Conservation (phyloP, 2,329 filamentous ascomycete species). For the Metarhizium anisopliae region DNA sequence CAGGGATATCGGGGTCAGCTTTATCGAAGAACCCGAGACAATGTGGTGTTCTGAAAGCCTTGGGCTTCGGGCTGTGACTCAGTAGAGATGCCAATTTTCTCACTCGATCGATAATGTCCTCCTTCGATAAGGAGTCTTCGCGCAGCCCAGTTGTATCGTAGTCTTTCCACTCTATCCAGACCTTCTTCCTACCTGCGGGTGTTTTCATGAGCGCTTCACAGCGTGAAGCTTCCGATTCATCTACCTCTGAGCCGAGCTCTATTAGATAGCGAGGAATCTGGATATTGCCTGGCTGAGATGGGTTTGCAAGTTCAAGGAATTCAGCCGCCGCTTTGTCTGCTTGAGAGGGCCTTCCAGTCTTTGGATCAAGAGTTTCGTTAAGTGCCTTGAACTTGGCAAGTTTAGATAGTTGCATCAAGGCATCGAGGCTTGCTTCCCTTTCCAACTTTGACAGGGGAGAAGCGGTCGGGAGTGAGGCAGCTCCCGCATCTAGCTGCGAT, state of each 20-base stretch:
- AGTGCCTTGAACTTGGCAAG: slow-evolving; percentile 43
- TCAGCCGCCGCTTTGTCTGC: slow-evolving; percentile 27
- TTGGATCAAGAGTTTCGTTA: slow-evolving; percentile 35
- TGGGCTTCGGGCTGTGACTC: slow-evolving; percentile 36
- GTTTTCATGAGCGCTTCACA: slow-evolving; percentile 31
- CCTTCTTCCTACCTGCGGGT: slow-evolving; percentile 25
- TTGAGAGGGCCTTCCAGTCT: slow-evolving; percentile 16
- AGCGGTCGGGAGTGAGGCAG: slow-evolving; percentile 5
- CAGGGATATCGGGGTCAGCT: slow-evolving; percentile 20
- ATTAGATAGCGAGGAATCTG: slow-evolving; percentile 26
- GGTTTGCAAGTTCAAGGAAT: slow-evolving; percentile 29
- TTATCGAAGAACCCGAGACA: slow-evolving; percentile 44
- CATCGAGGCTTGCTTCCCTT: slow-evolving; percentile 29
- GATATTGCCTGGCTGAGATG: slow-evolving; percentile 22
- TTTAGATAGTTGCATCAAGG: slow-evolving; percentile 30
- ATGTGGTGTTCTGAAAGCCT: slow-evolving; percentile 39
- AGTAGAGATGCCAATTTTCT: slow-evolving; percentile 38
- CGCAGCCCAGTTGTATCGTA: slow-evolving; percentile 29
- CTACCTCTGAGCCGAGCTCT: slow-evolving; percentile 21
- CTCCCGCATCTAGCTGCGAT: slow-evolving; percentile 28
- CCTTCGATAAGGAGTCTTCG: slow-evolving; percentile 29
- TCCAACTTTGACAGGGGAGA: slow-evolving; percentile 24
- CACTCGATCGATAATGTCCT: slow-evolving; percentile 33
- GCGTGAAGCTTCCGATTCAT: slow-evolving; percentile 24
- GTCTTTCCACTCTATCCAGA: slow-evolving; percentile 44